Base-by-base conservation (phyloP, 352 stramenopile genomes). In the Globisporangium mamillatum region DNA sequence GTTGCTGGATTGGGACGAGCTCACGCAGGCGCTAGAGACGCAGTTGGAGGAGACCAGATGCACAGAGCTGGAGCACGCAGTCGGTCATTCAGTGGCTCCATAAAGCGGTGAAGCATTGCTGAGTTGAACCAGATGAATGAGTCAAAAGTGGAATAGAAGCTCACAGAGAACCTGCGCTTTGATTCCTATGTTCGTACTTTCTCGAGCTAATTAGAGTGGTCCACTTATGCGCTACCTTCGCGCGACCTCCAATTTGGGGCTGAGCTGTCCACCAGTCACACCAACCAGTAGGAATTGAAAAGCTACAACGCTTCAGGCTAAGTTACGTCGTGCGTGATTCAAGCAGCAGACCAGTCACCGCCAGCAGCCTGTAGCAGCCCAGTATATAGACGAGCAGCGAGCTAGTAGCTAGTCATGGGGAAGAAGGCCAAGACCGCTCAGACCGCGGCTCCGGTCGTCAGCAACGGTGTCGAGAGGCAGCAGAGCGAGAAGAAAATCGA, bases 231-330 rank as follows among this genome's bases (percentile, higher is more conserved):
- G 41, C 18, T 12, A 66, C 60, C 46, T 66, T 66, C 60, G 46
- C n/a, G 60, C 46, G 50, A 66, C 60, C 46, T 66, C 44, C n/a
- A 20, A 2, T 20, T n/a, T 29, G 36, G 60, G 25, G 44, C 38
- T 34, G 29, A 66, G 60, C 60, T 66, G 57, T 63, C 60, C 60
- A 66, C 60, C 60, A 66, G 60, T 66, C 60, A 66, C 60, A 58
- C 60, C 41, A 1, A n/a, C 22, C 16, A 57, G 8, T 10, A 22
- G 4, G 12, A 60, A 41, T 34, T 61, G 62, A 67, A 67, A 67
- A 67, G 63, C 63, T 59, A 66, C 60, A 66, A 66, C 60, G 60
- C 60, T 66, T 66, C 60, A 66, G 60, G 60, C 46, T 66, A 58
- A 22, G 27, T 64, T 55, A 50, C 38, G 38, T 46, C 59, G 59